Conservation (phyloP, 106 monocot species). For the Dendrobium officinale region DNA sequence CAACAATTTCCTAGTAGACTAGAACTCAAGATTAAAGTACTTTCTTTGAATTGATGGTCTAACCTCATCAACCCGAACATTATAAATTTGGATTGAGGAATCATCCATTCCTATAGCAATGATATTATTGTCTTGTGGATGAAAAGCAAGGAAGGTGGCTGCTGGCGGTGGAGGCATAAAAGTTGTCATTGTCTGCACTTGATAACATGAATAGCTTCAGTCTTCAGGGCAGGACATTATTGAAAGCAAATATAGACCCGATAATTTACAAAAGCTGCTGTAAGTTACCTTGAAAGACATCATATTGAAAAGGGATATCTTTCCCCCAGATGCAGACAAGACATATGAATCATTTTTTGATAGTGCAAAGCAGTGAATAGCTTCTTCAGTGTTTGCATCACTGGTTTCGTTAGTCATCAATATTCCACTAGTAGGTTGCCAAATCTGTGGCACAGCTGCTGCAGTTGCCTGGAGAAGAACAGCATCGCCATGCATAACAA, state of each 20-base stretch:
- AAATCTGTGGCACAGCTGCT: conserved; percentile 16
- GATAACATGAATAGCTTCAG: conserved; percentile 1
- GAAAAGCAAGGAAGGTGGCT: conserved; percentile 67
- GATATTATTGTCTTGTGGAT: conserved; percentile 65
- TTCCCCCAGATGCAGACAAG: conserved; percentile 59
- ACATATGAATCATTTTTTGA: conserved; percentile 64
- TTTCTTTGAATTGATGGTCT: background rate
- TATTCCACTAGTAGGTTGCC: conserved; percentile 32
- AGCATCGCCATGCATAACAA: background rate
- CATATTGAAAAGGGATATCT: conserved; percentile 55
- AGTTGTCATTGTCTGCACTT: conserved; percentile 53
- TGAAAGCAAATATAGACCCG: background rate
- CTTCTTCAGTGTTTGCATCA: conserved; percentile 25
- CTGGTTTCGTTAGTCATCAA: conserved; percentile 34
- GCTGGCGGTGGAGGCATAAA: conserved; percentile 63
- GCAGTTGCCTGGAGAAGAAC: conserved; percentile 27
- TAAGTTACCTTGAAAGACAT: conserved; percentile 49
- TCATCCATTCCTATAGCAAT: conserved; percentile 81
- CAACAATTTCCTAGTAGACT: background rate
- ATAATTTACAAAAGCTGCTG: background rate
- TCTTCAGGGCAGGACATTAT: background rate
- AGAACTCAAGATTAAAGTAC: background rate
- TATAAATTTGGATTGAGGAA: conserved; percentile 58
- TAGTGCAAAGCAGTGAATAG: conserved; percentile 35
- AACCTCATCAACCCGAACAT: conserved; percentile 63